A percentile compares a stretch with the other conserved stretches of the same genome.
Evolutionary conservation across 176 grass and related monocot genomes (phyloP).

Genomic region (Aechmea fasciata): DNA sequence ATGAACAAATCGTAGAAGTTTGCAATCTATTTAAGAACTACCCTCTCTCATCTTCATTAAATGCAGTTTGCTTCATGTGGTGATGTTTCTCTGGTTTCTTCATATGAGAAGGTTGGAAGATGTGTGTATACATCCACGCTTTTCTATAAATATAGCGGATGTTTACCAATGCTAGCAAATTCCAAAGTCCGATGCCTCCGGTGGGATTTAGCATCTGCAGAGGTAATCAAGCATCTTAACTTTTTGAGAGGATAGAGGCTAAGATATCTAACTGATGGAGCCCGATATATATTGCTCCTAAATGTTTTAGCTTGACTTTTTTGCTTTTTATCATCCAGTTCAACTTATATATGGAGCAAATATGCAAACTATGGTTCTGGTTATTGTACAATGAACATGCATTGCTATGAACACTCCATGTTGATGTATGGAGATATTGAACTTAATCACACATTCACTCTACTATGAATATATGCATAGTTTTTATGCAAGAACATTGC

Average conservation of each 20-base stretch:
- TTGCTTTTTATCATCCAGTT: too few relatives aligned
- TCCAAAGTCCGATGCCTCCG: slow-evolving; percentile 23
- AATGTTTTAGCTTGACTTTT: background rate
- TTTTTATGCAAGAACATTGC: too few relatives aligned
- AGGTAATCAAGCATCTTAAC: slow-evolving; percentile 39
- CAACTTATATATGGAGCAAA: too few relatives aligned
- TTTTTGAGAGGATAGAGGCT: slow-evolving; percentile 7
- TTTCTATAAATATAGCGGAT: slow-evolving; percentile 52
- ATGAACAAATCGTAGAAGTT: background rate
- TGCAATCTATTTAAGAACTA: background rate
- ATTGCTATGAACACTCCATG: background rate
- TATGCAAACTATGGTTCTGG: background rate
- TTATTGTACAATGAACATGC: background rate
- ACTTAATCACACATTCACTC: background rate
- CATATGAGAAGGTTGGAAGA: slow-evolving; percentile 92
- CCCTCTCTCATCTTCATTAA: background rate
- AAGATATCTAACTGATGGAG: background rate
- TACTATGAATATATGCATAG: background rate
- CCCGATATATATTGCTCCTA: background rate
- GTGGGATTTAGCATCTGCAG: slow-evolving; percentile 70
- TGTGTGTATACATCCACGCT: slow-evolving; percentile 94
- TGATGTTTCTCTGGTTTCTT: slow-evolving; percentile 73
- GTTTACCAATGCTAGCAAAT: slow-evolving; percentile 34
- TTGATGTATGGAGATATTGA: background rate
- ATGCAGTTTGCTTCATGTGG: slow-evolving; percentile 75